Base-by-base conservation (phyloP, 1,284 basidiomycete species). In the Apiotrichum porosum region DNA sequence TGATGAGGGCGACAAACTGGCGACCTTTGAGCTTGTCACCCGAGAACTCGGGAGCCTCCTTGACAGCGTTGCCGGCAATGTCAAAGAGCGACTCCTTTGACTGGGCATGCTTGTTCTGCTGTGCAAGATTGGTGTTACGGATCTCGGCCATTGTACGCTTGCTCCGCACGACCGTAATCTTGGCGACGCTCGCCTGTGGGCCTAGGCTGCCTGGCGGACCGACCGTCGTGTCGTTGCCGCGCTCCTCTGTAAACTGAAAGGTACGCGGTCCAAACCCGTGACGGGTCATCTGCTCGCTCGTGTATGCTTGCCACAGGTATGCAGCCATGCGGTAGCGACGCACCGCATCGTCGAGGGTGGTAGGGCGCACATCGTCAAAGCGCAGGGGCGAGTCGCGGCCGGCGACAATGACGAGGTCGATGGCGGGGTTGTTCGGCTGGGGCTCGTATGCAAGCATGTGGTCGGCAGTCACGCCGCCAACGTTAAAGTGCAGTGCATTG, bases 231-330 rank as follows among this genome's bases (percentile, higher is more conserved):
- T 50, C 43, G 12, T 22, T 24, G 17, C 42, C 48, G 21, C 28
- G 35, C 35, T 50, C 48, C 6, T 44, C 33, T 15, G 26, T 43
- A 22, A 50, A 41, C 34, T 34, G 48, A 28, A 50, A 50, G 6
- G 43, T 45, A 21, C 48, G 42, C 9, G 38, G 26, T 21, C 42
- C 48, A 21, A 44, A 50, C 1, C 48, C 48, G 3, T 39, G 28
- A 18, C 43, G 42, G 28, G 34, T 31, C 48, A 50, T 50, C 38
- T 50, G 42, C 42, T 45, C 42, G 4, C 23, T 34, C 5, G 48
- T 50, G 38, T 50, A 50, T 10, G 37, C 37, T 10, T 50, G 48
- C 42, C 42, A 50, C 22, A 50, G 42, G 26, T 39, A 49, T 9
- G 47, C 47, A 13, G 42, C 47, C 42, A 49, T 44, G 37, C 47